Evolutionary conservation across 306 rosid genomes (phyloP), one percentile per base, ranked within the genome.

Genomic region (Senna siamea): DNA sequence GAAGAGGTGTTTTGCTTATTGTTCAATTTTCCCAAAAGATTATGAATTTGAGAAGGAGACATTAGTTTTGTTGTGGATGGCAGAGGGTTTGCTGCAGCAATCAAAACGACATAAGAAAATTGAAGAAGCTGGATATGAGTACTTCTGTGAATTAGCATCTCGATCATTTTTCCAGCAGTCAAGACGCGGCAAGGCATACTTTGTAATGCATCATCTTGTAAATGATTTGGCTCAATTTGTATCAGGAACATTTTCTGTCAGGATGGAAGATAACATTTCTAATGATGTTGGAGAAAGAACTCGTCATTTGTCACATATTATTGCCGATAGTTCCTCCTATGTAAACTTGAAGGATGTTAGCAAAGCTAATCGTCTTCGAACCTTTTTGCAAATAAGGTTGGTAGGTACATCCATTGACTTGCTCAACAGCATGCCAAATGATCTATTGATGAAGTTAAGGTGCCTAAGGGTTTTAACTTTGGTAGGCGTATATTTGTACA

Each of bases 1-100:
- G n/a, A 83, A 83, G 56, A 59, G 87, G 19, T 83, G 87, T 19
- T 83, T 83, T 76, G 84, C 87, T 15, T 83, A 83, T 68, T 83
- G 87, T 22, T 58, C 84, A 37, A 59, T 83, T 18, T 79, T 83
- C 19, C 87, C 84, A 18, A 79, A 83, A 72, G 83, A 72, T 13
- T 75, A 32, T 53, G 79, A 75, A 46, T 83, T 65, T 44, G 73
- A 76, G 35, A 79, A 83, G 81, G 81, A 83, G 76, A 44, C 50
- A 22, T 15, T 83, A 0, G 44, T 75, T 65, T 83, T 83, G 81
- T 18, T 83, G 79, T 79, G 83, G 83, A 75, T 83, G 86, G 86
- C 86, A 13, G 83, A 83, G 55, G 81, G 78, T n/a, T 65, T 83
- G 47, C 62, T 83, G 30, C 73, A 70, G 40, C 72, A 22, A 41